Evolutionary conservation across 331 rosid genomes (phyloP), one percentile per base, ranked within the genome.

Genomic region (Quercus lobata): DNA sequence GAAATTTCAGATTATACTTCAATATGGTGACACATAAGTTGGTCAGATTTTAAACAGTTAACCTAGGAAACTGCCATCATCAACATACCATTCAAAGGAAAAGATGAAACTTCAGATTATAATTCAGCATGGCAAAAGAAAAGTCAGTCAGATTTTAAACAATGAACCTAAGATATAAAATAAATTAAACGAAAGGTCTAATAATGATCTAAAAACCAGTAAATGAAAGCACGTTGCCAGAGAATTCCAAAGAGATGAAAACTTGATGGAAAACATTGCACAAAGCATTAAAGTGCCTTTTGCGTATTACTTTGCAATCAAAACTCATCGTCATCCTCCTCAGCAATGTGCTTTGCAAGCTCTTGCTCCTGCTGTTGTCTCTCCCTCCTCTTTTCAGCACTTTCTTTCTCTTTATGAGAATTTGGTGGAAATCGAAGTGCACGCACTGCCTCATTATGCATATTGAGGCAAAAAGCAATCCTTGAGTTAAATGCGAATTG

Each of bases 311-410:
- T 37, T 4, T 32, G 46, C 15, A 19, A 34, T 86, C 74, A 88
- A 72, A 88, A 88, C 78, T 88, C 92, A 29, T 88, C 92, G 18
- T 88, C 92, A 52, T 88, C 92, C 41, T 88, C 92, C 84, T 88
- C 92, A 6, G 92, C 92, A 71, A 88, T 95, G 71, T 95, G 98
- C 80, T 95, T 91, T 10, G 99, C 99, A 77, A 95, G 91, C 82
- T 95, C 99, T 80, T 93, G 98, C 89, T 93, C 99, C 84, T 93
- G 99, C 57, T 95, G 99, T 73, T 93, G 99, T 63, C 99, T 83
- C 83, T 95, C 99, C 85, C 99, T 87, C 83, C 99, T 90, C 84
- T 93, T 93, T 83, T 95, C 99, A 53, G 98, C 99, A 86, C 92
- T 74, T 82, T 88, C 92, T 81, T 84, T 88, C 78, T 88, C 92